A percentile compares a stretch with the other conserved stretches of the same genome.
These are phyloP conservation scores for Fusarium verrucosum DNA, from an alignment of 2,329 filamentous ascomycete genomes.

Conservation along the genomic window DNA sequence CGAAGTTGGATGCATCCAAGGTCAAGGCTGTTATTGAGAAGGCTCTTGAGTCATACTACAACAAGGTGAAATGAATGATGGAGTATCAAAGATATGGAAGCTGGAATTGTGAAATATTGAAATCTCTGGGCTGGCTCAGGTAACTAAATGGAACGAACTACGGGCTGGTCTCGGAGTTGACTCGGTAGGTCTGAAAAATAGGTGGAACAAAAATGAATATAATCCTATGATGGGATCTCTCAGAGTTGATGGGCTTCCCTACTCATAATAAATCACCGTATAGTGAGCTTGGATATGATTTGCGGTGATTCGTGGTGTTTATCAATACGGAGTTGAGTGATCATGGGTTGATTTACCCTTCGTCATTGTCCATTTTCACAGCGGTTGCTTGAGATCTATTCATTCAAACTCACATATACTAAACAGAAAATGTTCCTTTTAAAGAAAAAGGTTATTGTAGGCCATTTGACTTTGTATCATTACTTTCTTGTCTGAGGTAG, in stretches of 20 bases:
- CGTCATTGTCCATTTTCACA: neutral
- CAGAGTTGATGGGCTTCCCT: neutral
- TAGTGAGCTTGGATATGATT: fast-evolving
- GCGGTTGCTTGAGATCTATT: fast-evolving
- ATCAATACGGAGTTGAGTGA: neutral
- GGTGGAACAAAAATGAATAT: neutral
- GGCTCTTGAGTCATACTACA: slow-evolving; percentile 59
- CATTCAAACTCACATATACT: neutral
- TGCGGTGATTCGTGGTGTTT: neutral
- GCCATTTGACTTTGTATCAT: neutral
- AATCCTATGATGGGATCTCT: neutral
- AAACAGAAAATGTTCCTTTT: fast-evolving
- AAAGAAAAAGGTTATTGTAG: fast-evolving
- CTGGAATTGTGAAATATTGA: no score
- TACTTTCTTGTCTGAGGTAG: neutral
- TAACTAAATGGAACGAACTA: no score
- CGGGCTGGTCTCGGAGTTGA: neutral
- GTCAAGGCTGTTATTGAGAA: slow-evolving; percentile 68
- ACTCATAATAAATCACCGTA: fast-evolving
- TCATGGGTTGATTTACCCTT: neutral
- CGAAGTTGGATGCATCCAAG: slow-evolving; percentile 66
- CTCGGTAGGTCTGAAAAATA: neutral
- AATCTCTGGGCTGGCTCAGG: no score
- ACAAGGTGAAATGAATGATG: slow-evolving; percentile 33
- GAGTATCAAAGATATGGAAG: neutral